phyloP scores from a whole-genome alignment of 495 filamentous ascomycete species.

The Trichoderma virens region DNA sequence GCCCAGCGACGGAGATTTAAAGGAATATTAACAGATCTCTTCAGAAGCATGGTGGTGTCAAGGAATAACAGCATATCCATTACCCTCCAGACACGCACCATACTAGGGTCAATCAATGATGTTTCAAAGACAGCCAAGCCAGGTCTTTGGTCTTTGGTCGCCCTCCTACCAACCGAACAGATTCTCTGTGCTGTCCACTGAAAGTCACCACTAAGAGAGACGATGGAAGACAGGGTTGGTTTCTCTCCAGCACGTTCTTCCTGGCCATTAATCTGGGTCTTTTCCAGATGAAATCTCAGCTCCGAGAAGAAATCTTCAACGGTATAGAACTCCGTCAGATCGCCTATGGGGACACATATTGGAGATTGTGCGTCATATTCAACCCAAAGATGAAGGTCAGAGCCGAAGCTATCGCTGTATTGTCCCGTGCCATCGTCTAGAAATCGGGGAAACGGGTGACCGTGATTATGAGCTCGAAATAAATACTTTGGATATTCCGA shows the following conservation, averaged over 20 bases:
- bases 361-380: not conserved
- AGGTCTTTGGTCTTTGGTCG: not conserved
- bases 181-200: not conserved
- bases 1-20: not conserved
- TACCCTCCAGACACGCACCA: not conserved
- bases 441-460: not conserved
- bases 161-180: not conserved
- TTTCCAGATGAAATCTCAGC: not conserved
- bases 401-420: not conserved
- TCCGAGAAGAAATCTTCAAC: not conserved
- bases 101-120: not conserved
- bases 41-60: not conserved
- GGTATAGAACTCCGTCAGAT: not conserved
- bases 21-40: not conserved
- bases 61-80: not conserved
- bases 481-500: not conserved
- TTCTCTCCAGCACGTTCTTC: not conserved
- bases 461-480: not conserved
- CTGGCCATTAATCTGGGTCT: not conserved
- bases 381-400: not conserved
- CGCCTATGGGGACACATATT: not conserved
- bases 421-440: not conserved
- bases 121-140: not conserved
- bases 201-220: not conserved
- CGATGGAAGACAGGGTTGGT: not conserved